Evolutionary conservation across 805 yeast species (phyloP).

Genomic region (Candida quercuum): DNA sequence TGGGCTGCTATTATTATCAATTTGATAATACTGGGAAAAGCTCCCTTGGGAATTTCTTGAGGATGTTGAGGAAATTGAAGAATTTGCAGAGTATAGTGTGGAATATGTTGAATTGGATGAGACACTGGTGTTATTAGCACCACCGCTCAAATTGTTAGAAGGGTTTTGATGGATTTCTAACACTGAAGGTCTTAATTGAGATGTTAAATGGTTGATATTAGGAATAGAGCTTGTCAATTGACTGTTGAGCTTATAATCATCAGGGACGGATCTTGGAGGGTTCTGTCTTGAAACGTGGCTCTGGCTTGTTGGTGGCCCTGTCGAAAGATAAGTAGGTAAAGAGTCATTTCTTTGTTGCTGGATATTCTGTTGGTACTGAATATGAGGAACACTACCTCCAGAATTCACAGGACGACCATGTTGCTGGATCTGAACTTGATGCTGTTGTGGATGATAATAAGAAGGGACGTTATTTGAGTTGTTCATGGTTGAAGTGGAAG

Average conservation of each 20-base stretch:
- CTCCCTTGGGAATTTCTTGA: slow-evolving; percentile 20
- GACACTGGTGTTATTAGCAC: slow-evolving; percentile 3
- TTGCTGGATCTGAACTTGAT: background rate
- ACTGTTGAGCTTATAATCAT: slow-evolving; percentile 7
- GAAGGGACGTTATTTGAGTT: slow-evolving; percentile 5
- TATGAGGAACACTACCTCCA: slow-evolving; percentile 10
- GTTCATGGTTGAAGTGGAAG: background rate
- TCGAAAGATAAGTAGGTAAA: slow-evolving; percentile 10
- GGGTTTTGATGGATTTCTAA: slow-evolving; percentile 11
- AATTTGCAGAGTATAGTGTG: slow-evolving; percentile 18
- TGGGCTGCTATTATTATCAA: background rate
- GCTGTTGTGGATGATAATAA: slow-evolving; percentile 5
- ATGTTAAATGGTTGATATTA: slow-evolving; percentile 11
- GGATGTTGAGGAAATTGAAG: slow-evolving; percentile 22
- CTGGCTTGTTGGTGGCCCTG: slow-evolving; percentile 1
- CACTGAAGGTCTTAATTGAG: slow-evolving; percentile 22
- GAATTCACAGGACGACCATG: slow-evolving; percentile 2
- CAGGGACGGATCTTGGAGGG: slow-evolving; percentile 20
- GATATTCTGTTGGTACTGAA: slow-evolving; percentile 5
- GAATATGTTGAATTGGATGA: slow-evolving; percentile 19
- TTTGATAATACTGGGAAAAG: slow-evolving; percentile 9
- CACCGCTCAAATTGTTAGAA: background rate
- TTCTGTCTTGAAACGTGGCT: slow-evolving; percentile 6
- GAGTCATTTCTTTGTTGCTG: slow-evolving; percentile 14
- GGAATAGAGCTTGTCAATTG: slow-evolving; percentile 11